Evolutionary conservation across 495 filamentous ascomycete genomes (phyloP).

Genomic region (Hypoxylon intermedium): DNA sequence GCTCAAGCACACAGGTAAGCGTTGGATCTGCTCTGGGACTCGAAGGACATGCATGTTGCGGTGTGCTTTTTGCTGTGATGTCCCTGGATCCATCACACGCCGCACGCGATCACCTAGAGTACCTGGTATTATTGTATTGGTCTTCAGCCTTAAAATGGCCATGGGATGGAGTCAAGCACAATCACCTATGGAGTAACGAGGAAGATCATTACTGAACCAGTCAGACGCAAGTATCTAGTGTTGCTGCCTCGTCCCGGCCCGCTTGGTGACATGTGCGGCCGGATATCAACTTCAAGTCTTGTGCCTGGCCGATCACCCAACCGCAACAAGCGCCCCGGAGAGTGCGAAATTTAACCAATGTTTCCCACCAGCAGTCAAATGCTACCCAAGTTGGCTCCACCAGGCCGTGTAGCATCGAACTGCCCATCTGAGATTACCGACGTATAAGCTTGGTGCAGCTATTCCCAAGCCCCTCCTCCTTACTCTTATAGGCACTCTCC

Average conservation of each 20-base stretch:
- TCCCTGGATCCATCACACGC: too few relatives aligned
- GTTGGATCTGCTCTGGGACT: neutral
- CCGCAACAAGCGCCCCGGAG: slow-evolving; percentile 24
- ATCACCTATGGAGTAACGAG: slow-evolving; percentile 4
- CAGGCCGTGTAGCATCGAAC: slow-evolving; percentile 13
- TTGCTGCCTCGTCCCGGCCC: slow-evolving; percentile 23
- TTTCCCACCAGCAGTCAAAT: slow-evolving; percentile 9
- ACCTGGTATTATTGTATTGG: too few relatives aligned
- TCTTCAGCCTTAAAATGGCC: slow-evolving; percentile 23
- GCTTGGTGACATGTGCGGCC: slow-evolving; percentile 18
- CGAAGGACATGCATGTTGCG: neutral
- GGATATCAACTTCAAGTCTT: slow-evolving; percentile 7
- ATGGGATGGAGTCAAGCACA: slow-evolving; percentile 1
- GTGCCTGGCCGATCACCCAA: neutral
- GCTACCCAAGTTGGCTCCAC: slow-evolving; percentile 5
- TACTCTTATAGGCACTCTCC: slow-evolving; percentile 2
- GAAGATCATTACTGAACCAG: slow-evolving; percentile 18
- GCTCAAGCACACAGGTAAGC: neutral
- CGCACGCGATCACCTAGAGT: too few relatives aligned
- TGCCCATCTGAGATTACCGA: slow-evolving; percentile 34
- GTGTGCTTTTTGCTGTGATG: neutral
- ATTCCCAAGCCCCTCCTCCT: slow-evolving; percentile 1
- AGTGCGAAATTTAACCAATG: slow-evolving; percentile 9
- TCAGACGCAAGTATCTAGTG: neutral
- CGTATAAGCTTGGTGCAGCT: slow-evolving; percentile 7